A percentile compares a stretch with the other conserved stretches of the same genome.
These are phyloP conservation scores for Actinomortierella ambigua DNA, from an alignment of 371 early-diverging fungal species.

Conservation along the genomic window DNA sequence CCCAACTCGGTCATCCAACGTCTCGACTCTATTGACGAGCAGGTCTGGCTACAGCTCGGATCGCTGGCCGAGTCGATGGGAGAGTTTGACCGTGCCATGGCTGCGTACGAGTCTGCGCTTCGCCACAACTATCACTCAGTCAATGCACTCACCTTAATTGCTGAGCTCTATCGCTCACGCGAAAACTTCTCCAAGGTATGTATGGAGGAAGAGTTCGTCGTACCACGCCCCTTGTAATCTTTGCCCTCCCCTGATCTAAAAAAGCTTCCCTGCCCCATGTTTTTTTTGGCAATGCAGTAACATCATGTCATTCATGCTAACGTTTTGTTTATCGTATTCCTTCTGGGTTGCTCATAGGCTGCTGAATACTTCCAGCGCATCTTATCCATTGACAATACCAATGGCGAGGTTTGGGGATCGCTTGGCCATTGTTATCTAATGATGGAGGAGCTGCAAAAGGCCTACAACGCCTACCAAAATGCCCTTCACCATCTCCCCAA, in stretches of 20 bases:
- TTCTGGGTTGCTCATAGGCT: slow-evolving; percentile 54
- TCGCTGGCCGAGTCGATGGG: slow-evolving; percentile 74
- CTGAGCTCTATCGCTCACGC: slow-evolving; percentile 69
- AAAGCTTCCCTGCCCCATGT: background rate
- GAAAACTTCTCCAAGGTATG: slow-evolving; percentile 65
- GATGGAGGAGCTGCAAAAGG: slow-evolving; percentile 92
- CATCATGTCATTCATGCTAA: background rate
- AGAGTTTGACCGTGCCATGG: slow-evolving; percentile 78
- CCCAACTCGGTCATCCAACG: slow-evolving; percentile 59
- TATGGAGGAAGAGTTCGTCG: too few relatives aligned
- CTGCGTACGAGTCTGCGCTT: slow-evolving; percentile 84
- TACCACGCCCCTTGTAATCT: too few relatives aligned
- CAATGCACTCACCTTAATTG: slow-evolving; percentile 73
- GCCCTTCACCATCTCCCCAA: slow-evolving; percentile 88
- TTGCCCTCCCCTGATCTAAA: background rate
- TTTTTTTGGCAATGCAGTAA: background rate
- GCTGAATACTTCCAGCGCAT: slow-evolving; percentile 89
- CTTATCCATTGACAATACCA: slow-evolving; percentile 75
- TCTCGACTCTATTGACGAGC: slow-evolving; percentile 72
- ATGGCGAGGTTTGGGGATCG: slow-evolving; percentile 94
- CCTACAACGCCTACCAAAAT: slow-evolving; percentile 93
- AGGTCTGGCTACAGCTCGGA: slow-evolving; percentile 81
- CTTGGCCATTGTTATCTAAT: slow-evolving; percentile 93
- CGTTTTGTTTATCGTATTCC: slow-evolving; percentile 4
- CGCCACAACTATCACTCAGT: slow-evolving; percentile 90